Evolutionary conservation across 176 grass and related monocot genomes (phyloP).

Genomic region (Metroxylon sagu): DNA sequence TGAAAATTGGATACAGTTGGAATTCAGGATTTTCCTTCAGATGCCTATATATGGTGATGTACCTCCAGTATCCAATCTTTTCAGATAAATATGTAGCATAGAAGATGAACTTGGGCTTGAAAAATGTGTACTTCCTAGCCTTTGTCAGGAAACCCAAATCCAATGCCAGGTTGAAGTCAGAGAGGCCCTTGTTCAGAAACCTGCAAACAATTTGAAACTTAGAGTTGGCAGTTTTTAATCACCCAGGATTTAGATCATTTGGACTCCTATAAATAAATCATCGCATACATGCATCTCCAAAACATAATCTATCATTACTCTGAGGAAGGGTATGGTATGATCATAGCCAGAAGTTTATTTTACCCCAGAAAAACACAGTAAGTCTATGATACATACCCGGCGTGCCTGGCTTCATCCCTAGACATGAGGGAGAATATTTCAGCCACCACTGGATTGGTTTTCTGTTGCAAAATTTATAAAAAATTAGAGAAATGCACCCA

Average conservation of each 20-base stretch:
- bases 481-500: background rate
- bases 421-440: constrained; percentile 99
- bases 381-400: constrained; percentile 45
- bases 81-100: constrained; percentile 93
- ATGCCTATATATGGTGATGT: constrained; percentile 96
- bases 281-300: no score
- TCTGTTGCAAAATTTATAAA: constrained; percentile 35
- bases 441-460: constrained; percentile 95
- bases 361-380: no score
- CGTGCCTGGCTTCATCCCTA: constrained; percentile 94
- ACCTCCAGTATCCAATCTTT: constrained; percentile 98
- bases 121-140: constrained; percentile 99
- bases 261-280: no score
- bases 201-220: constrained; percentile 23
- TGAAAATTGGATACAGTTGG: constrained; percentile 94
- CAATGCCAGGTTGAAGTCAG: constrained; percentile 94
- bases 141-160: constrained; percentile 96
- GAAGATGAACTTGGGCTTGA: constrained; percentile 99
- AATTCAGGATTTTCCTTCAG: constrained; percentile 79
- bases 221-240: no score
- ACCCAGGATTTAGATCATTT: no score
- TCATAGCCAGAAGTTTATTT: no score
- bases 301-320: no score
- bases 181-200: constrained; percentile 94
- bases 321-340: no score